Evolutionary conservation across 306 rosid species (phyloP).

Genomic region (Pyrus communis): DNA sequence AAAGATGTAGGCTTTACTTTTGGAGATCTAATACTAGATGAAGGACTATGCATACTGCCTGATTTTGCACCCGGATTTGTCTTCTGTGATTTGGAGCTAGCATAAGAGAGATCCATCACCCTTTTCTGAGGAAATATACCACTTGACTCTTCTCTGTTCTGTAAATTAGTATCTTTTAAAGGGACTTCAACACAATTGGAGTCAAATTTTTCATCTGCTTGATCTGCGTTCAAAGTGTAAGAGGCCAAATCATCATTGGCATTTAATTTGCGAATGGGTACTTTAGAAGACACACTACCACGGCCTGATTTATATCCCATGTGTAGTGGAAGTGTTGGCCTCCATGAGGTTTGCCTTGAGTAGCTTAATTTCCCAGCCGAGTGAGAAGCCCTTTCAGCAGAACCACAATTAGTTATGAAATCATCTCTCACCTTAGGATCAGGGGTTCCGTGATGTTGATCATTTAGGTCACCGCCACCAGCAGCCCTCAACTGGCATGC

Average conservation of each 20-base stretch:
- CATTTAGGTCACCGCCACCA: constrained; percentile 14
- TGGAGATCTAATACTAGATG: constrained; percentile 21
- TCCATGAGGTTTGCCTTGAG: constrained; percentile 35
- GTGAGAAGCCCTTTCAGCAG: constrained; percentile 26
- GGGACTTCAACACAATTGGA: constrained; percentile 31
- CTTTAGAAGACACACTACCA: constrained; percentile 23
- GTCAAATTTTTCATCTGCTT: constrained; percentile 17
- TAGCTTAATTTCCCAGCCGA: constrained; percentile 32
- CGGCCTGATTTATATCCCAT: constrained; percentile 31
- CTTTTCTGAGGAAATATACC: constrained; percentile 45
- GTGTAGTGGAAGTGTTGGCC: constrained; percentile 32
- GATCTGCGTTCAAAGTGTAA: constrained; percentile 21
- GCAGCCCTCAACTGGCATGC: constrained; percentile 16
- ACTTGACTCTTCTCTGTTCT: constrained; percentile 22
- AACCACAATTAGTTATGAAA: constrained; percentile 24
- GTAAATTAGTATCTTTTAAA: constrained; percentile 19
- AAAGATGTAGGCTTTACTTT: constrained; percentile 20
- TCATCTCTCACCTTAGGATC: constrained; percentile 26
- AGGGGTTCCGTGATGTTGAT: constrained; percentile 10
- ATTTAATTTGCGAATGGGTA: constrained; percentile 18
- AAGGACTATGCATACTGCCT: constrained; percentile 19
- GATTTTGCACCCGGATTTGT: constrained; percentile 20
- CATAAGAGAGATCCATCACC: constrained; percentile 26
- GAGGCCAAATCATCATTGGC: constrained; percentile 24
- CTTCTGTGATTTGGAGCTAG: constrained; percentile 36